Base-by-base conservation (phyloP, 1,139 yeast species). In the Taphrina deformans region DNA sequence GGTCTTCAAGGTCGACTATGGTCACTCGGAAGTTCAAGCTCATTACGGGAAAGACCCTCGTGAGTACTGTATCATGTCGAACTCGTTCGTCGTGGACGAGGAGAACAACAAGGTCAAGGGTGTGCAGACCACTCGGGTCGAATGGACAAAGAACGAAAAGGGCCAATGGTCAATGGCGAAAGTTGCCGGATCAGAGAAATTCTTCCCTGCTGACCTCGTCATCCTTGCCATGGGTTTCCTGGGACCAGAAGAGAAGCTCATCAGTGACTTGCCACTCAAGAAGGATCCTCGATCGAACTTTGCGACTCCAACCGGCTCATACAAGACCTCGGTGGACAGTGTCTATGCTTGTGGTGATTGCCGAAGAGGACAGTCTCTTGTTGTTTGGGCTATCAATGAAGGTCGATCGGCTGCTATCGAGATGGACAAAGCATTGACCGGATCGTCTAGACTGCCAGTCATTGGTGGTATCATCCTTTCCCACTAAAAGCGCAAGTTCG, bases 141-240 rank as follows among this genome's bases (percentile, higher is more conserved):
- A 93, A 78, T 93, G 99, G 99, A 91, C 89, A 81, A 86, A 92
- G 76, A 87, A 96, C 24, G 97, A 89, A 74, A 82, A 87, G 67
- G 98, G 98, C 23, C 97, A 96, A 40, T 93, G 99, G 98, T 97
- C 92, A 78, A 93, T 93, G 99, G 89, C 93, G 70, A 98, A 93
- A 79, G 86, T 91, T 70, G 97, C 98, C 69, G 95, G 93, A 65
- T 86, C 93, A 69, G 98, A 93, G 76, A 96, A 91, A 74, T 82
- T 88, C 72, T 92, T 90, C 85, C 91, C 93, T 69, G 98, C 98
- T 64, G 98, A 93, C 73, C 83, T 93, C 71, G 97, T 93, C 24
- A 82, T 93, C 72, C 82, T 93, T 72, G 91, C 97, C 2, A 93
- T 93, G 98, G 99, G 99, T 69, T 93, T 93, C 76, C 84, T 91